phyloP scores from a whole-genome alignment of 73 alveolate genomes.

The Blepharisma stoltei region DNA sequence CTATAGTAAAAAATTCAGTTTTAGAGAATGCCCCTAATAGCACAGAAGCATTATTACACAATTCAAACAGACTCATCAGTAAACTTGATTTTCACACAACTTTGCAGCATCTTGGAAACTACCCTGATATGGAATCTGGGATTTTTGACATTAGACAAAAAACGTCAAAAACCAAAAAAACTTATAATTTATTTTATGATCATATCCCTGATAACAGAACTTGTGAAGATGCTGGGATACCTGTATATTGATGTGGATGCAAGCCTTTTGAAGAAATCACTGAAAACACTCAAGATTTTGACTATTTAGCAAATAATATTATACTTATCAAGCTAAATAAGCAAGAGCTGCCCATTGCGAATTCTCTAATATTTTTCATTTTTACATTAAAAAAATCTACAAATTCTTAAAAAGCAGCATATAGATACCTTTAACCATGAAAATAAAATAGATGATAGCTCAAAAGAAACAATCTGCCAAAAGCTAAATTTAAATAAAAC shows the following conservation, averaged over 20 bases:
- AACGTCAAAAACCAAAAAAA: not conserved
- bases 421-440: not conserved
- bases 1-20: not conserved
- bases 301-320: not conserved
- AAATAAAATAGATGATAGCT: not conserved
- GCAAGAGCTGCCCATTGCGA: no score
- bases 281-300: not conserved
- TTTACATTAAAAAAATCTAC: no score
- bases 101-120: not conserved
- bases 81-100: conserved; percentile 29
- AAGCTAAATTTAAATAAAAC: not conserved
- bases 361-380: no score
- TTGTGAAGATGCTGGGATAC: conserved; percentile 22
- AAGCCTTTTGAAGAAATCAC: conserved; percentile 8
- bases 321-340: no score
- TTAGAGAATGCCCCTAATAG: not conserved
- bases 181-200: not conserved
- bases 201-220: conserved; percentile 25
- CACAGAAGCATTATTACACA: not conserved
- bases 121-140: not conserved
- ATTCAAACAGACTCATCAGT: conserved; percentile 18
- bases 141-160: not conserved
- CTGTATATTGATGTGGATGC: conserved; percentile 21
- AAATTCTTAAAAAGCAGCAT: no score
- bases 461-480: conserved; percentile 18